These are phyloP conservation scores for Globisporangium paddicum DNA, from an alignment of 352 stramenopile genomes.

Conservation along the genomic window DNA sequence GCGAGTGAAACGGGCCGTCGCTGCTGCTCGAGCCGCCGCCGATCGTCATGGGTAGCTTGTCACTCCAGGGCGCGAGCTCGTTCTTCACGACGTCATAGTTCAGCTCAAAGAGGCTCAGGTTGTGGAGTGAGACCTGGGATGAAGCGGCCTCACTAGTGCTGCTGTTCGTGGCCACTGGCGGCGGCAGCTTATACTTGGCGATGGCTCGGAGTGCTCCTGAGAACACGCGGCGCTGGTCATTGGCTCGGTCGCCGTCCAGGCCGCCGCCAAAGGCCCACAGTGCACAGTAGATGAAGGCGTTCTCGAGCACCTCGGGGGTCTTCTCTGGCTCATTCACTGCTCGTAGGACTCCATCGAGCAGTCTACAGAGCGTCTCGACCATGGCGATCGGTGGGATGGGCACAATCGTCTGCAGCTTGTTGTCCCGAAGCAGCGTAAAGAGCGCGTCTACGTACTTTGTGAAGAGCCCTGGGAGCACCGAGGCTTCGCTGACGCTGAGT, in stretches of 20 bases:
- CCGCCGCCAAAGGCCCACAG: slow-evolving; percentile 96
- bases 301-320: slow-evolving; percentile 87
- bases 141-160: neutral
- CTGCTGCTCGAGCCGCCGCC: slow-evolving; percentile 7
- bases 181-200: slow-evolving; percentile 69
- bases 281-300: slow-evolving; percentile 93
- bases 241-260: slow-evolving; percentile 83
- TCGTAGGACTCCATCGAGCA: slow-evolving; percentile 91
- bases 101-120: slow-evolving; percentile 69
- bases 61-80: slow-evolving; percentile 73
- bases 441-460: slow-evolving; percentile 91
- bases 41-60: slow-evolving; percentile 38
- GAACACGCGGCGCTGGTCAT: slow-evolving; percentile 56
- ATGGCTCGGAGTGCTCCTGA: slow-evolving; percentile 52
- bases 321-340: slow-evolving; percentile 78
- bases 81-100: slow-evolving; percentile 68
- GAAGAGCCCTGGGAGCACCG: slow-evolving; percentile 88
- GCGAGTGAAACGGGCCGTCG: slow-evolving; percentile 51
- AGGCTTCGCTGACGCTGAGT: slow-evolving; percentile 75
- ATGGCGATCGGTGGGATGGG: slow-evolving; percentile 48
- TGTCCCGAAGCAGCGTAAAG: slow-evolving; percentile 68
- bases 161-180: neutral
- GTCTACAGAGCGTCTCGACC: slow-evolving; percentile 90
- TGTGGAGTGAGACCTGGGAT: neutral
- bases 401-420: slow-evolving; percentile 55